Evolutionary conservation across 768 basidiomycete species (phyloP).

Genomic region (Boletus tomentosulus): DNA sequence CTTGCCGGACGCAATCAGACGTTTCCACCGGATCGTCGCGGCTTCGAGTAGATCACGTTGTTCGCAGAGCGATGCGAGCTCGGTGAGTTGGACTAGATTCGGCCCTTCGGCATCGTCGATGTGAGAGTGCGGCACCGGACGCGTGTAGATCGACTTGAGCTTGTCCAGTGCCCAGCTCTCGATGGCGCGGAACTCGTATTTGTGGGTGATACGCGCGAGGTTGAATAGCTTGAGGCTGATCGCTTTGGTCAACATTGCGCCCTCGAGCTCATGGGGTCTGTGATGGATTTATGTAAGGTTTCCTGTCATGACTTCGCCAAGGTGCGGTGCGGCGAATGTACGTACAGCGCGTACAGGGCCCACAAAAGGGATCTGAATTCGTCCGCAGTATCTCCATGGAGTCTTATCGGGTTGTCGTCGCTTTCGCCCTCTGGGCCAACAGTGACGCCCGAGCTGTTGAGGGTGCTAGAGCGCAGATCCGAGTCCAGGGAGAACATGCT

Average conservation of each 20-base stretch:
- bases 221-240: constrained; percentile 44
- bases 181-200: constrained; percentile 44
- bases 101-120: constrained; percentile 32
- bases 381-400: constrained; percentile 44
- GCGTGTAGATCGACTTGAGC: constrained; percentile 37
- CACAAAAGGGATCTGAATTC: constrained; percentile 53
- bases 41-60: constrained; percentile 41
- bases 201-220: constrained; percentile 46
- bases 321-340: constrained; percentile 8
- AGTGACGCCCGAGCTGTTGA: constrained; percentile 22
- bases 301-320: constrained; percentile 1
- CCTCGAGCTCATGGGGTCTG: constrained; percentile 46
- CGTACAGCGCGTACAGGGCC: constrained; percentile 50
- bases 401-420: constrained; percentile 47
- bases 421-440: constrained; percentile 41
- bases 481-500: constrained; percentile 44
- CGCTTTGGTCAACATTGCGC: constrained; percentile 38
- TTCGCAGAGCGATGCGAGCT: constrained; percentile 49
- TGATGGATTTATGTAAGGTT: neutral
- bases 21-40: constrained; percentile 43
- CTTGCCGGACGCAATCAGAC: constrained; percentile 41
- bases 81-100: constrained; percentile 46
- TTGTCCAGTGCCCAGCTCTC: constrained; percentile 43
- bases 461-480: constrained; percentile 27
- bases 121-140: constrained; percentile 23